phyloP scores from a whole-genome alignment of 306 rosid genomes.

The Dryas drummondii region DNA sequence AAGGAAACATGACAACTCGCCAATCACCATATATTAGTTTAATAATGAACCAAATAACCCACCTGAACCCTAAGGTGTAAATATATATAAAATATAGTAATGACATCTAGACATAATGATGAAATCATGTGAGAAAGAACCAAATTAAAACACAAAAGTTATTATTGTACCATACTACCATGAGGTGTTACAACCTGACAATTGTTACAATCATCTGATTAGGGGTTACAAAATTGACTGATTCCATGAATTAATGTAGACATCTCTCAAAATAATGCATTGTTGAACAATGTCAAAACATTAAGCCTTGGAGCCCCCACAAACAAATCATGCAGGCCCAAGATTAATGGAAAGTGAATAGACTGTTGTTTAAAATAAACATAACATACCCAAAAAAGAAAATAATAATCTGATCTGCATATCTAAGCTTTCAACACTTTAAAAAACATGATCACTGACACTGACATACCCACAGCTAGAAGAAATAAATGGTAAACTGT shows the following conservation, averaged over 20 bases:
- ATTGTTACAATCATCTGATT: constrained; percentile 8
- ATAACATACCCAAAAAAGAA: not conserved
- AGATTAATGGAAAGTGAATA: not conserved
- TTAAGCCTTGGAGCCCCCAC: not conserved
- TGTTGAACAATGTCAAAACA: not conserved
- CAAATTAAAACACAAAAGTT: constrained; percentile 3
- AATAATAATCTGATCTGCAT: not conserved
- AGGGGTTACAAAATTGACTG: not conserved
- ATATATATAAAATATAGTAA: not conserved
- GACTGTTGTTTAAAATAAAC: not conserved
- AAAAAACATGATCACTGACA: not conserved
- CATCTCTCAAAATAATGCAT: not conserved
- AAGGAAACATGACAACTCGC: not conserved
- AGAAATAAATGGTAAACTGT: not conserved
- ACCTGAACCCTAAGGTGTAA: not conserved
- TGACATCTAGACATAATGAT: not conserved
- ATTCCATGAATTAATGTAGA: not conserved
- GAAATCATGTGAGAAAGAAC: not conserved
- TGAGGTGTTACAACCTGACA: not conserved
- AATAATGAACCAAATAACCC: not conserved
- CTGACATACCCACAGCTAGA: not conserved
- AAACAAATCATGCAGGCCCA: not conserved
- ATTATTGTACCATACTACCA: not conserved
- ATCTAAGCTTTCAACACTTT: not conserved
- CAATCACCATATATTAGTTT: not conserved